Conservation (phyloP, 768 basidiomycete species). For the Pisolithus sp. region DNA sequence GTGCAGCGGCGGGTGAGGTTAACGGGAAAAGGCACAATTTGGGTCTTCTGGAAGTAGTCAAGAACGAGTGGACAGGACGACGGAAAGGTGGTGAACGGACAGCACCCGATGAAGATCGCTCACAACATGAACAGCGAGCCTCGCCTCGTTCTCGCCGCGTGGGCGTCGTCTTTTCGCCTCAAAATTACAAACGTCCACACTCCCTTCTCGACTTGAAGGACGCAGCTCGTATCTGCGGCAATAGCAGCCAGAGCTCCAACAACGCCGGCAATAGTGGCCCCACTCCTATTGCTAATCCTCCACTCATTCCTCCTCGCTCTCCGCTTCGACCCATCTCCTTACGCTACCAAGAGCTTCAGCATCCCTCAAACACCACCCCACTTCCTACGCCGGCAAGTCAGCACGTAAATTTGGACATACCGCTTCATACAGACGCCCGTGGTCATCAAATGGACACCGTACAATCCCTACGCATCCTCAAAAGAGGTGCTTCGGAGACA, state of each 20-base stretch:
- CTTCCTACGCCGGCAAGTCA: slow-evolving; percentile 4
- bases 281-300: slow-evolving; percentile 7
- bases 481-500: slow-evolving; percentile 27
- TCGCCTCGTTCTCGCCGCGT: slow-evolving; percentile 43
- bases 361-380: slow-evolving; percentile 24
- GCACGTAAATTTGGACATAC: slow-evolving; percentile 3
- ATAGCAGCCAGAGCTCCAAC: neutral
- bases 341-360: neutral
- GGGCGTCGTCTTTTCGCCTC: slow-evolving; percentile 32
- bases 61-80: neutral
- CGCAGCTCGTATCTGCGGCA: slow-evolving; percentile 2
- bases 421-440: slow-evolving; percentile 5
- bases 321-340: slow-evolving; percentile 26
- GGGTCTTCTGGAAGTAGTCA: slow-evolving; percentile 5
- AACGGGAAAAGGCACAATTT: neutral
- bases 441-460: neutral
- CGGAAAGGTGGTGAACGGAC: slow-evolving; percentile 14
- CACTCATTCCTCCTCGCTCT: slow-evolving; percentile 26
- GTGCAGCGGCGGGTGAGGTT: slow-evolving; percentile 10
- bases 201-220: slow-evolving; percentile 23
- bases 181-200: slow-evolving; percentile 30
- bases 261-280: neutral
- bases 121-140: slow-evolving; percentile 18
- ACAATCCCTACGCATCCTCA: slow-evolving; percentile 10
- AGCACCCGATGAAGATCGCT: slow-evolving; percentile 10